Base-by-base conservation (phyloP, 345 rosid species). In the Tarenaya hassleriana region DNA sequence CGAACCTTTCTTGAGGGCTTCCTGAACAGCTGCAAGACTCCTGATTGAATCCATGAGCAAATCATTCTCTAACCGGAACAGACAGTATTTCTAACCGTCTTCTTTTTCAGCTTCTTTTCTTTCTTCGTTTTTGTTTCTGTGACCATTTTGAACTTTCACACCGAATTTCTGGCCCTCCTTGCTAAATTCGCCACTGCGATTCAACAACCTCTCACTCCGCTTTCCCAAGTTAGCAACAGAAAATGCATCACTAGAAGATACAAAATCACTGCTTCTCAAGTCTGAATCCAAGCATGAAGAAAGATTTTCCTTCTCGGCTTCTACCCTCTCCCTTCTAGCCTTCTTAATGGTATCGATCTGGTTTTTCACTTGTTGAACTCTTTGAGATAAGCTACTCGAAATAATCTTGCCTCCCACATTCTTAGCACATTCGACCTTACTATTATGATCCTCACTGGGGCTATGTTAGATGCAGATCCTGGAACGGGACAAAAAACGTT, bases 271-370 rank as follows among this genome's bases (percentile, higher is more conserved):
- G 80, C 96, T 84, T 76, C 84, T 73, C 14, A 89, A 81, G 69
- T 91, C 89, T 34, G 98, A 90, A 66, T 77, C 97, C 69, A 83
- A 11, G 66, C 94, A 81, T 50, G 97, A 87, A 69, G 59, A 83
- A 73, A 87, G 89, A 71, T 81, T 84, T 42, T 80, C 81, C 69
- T 82, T 73, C 75, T 82, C 68, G 11, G 69, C 56, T 73, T 72
- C 74, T 83, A 67, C 74, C 81, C 75, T 68, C 59, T 82, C 96
- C 61, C 82, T 88, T 64, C 88, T 84, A 16, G 55, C 79, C 77
- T 80, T 90, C 84, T 79, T 89, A 58, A 73, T 76, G 40, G 62
- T 74, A 55, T 80, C 97, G 16, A 42, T 60, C 48, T 32, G 45
- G 47, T 53, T 77, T 67, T 71, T 84, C 47, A 73, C 70, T 45